Base-by-base conservation (phyloP, 345 rosid genomes). In the Populus simonii region DNA sequence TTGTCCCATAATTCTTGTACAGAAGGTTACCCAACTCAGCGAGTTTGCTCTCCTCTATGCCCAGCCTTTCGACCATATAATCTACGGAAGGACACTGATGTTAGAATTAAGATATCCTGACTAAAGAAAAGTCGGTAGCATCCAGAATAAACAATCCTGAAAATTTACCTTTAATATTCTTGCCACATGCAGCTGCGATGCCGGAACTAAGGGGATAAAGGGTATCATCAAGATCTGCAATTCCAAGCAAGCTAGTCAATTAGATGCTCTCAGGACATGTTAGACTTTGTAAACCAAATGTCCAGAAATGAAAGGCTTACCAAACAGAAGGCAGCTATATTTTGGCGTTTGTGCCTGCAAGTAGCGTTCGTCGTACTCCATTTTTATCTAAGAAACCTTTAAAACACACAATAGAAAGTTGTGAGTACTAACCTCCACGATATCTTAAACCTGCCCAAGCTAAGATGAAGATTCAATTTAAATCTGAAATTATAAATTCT, bases 1-100 rank as follows among this genome's bases (percentile, higher is more conserved):
- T 96, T 72, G 99, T 96, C 73, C 99, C 99, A 79, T 93, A 93
- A 76, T 96, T 90, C 87, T 89, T 93, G 89, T 96, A 96, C 47
- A 90, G 87, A 43, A 87, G 83, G 71, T 92, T 85, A 76, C 95
- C 92, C 84, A 93, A 79, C 38, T 87, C 93, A 45, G 78, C 79
- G 68, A 96, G 83, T 75, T 89, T 89, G 84, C 85, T 87, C 79
- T 78, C 76, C 2, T 91, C 88, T 71, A 96, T 91, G 74, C 98
- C 93, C 49, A 96, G 93, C 72, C 80, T 79, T 80, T 96, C 99
- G 74, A 88, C 83, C 98, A 96, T 92, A 68, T 91, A 96, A 83
- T 91, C 99, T 96, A 70, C 74, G 74, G 76, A 36, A 66, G 25
- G 9, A 10, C 57, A 67, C 43, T 27, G 39, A 72, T 8, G 69